Percentiles rank a stretch among this genome's conserved stretches.
Evolutionary conservation across 2,329 filamentous ascomycete genomes (phyloP).

Genomic region (Blastomyces percursus): DNA sequence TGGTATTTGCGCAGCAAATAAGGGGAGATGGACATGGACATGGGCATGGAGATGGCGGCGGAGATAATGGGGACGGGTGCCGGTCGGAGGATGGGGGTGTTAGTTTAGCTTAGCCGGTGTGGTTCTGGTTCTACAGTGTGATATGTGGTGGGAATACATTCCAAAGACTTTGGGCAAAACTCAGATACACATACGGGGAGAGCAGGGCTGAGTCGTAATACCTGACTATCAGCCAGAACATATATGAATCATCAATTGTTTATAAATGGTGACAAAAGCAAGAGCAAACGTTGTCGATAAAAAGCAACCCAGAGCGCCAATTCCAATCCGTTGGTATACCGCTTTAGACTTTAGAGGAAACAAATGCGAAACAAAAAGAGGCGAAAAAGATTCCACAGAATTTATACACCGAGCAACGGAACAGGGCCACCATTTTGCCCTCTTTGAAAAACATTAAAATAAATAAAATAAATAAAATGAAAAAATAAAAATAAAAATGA

Average conservation of each 20-base stretch:
- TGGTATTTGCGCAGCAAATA: constrained; percentile 16
- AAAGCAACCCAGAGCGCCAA: background rate
- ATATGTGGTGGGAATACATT: background rate
- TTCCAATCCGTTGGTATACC: constrained; percentile 2
- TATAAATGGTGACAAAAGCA: background rate
- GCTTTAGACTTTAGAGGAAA: background rate
- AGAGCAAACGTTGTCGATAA: background rate
- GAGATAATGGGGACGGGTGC: background rate
- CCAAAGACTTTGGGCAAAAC: too few species aligned
- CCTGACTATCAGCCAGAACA: background rate
- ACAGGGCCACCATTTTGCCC: background rate
- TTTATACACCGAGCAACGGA: background rate
- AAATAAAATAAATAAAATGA: background rate
- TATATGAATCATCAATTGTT: background rate
- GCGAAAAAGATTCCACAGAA: background rate
- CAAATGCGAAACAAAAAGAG: background rate
- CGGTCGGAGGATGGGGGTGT: background rate
- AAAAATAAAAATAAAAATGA: too few species aligned
- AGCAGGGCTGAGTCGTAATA: background rate
- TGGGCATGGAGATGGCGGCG: background rate
- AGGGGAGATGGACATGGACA: background rate
- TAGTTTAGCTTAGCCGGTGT: background rate
- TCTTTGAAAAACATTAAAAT: too few species aligned
- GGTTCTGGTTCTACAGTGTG: background rate
- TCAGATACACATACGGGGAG: background rate